A percentile compares a stretch with the other conserved stretches of the same genome.
Conservation (phyloP, 768 basidiomycete species). For the Calocybe gangraenosa region DNA sequence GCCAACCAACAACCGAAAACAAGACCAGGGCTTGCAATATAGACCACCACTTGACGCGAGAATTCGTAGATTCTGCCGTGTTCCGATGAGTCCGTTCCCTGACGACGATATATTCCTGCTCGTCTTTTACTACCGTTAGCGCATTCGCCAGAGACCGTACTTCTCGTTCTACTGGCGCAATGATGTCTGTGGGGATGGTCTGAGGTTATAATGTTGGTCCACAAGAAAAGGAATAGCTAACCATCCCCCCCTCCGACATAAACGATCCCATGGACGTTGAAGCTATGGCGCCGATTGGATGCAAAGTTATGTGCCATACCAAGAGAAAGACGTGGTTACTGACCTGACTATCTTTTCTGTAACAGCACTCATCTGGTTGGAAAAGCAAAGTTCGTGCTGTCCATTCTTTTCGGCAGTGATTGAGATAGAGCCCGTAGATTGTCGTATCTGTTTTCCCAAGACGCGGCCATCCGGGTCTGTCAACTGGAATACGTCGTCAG, state of each 20-base stretch:
- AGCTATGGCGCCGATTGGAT: conserved; percentile 41
- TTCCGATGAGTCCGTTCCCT: conserved; percentile 91
- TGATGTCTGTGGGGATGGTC: conserved; percentile 51
- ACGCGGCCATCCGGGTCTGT: conserved; percentile 66
- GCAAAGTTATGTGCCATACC: not conserved
- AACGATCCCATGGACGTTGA: conserved; percentile 97
- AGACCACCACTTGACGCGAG: conserved; percentile 99
- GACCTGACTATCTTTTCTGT: conserved; percentile 95
- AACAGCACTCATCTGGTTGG: conserved; percentile 96
- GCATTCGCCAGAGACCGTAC: conserved; percentile 81
- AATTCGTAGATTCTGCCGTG: conserved; percentile 90
- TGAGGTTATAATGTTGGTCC: not conserved
- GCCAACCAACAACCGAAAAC: conserved; percentile 92
- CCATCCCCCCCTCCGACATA: conserved; percentile 92
- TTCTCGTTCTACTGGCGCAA: conserved; percentile 95
- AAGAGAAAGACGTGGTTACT: conserved; percentile 15
- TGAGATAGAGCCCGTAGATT: conserved; percentile 85
- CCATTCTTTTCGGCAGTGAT: conserved; percentile 88
- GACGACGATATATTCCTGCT: conserved; percentile 97
- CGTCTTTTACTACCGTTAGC: conserved; percentile 89
- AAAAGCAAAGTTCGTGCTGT: conserved; percentile 94
- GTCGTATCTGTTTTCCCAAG: conserved; percentile 76
- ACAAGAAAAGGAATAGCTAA: conserved; percentile 24
- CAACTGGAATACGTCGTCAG: conserved; percentile 56
- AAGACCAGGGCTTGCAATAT: conserved; percentile 85